Percentiles rank a stretch among this genome's conserved stretches.
phyloP scores from a whole-genome alignment of 108 stramenopile genomes.

The Skeletonema potamos region DNA sequence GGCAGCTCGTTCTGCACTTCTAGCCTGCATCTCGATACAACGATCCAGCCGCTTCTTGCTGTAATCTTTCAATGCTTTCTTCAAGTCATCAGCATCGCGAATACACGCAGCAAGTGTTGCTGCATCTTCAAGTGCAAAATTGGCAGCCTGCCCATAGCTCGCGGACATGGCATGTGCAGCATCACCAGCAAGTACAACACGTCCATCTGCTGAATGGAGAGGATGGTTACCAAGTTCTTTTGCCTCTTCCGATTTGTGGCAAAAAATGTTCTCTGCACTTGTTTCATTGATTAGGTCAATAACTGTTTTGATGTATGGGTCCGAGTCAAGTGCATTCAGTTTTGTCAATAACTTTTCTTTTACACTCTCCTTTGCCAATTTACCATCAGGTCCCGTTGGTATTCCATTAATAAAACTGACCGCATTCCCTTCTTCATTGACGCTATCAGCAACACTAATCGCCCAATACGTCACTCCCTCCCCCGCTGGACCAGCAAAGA shows the following conservation, averaged over 20 bases:
- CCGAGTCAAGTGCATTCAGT: neutral
- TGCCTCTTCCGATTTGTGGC: constrained; percentile 7
- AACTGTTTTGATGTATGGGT: neutral
- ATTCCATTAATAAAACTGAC: neutral
- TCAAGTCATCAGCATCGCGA: constrained; percentile 5
- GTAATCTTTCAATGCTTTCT: neutral
- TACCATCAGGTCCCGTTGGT: neutral
- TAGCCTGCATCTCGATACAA: constrained; percentile 9
- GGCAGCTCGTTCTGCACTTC: constrained; percentile 7
- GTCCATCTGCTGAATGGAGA: constrained; percentile 5
- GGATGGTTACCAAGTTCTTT: neutral
- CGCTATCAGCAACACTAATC: constrained; percentile 4
- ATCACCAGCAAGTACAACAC: constrained; percentile 11
- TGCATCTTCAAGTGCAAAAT: constrained; percentile 9
- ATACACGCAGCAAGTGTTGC: constrained; percentile 11
- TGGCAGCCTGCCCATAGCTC: constrained; percentile 14
- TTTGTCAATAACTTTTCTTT: constrained; percentile 4
- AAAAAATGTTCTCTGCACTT: neutral
- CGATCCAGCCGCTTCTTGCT: constrained; percentile 6
- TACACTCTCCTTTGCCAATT: neutral
- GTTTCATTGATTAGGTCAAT: constrained; percentile 1
- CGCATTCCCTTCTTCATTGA: neutral
- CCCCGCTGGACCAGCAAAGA: constrained; percentile 18
- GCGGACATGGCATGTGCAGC: constrained; percentile 4
- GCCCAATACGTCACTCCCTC: constrained; percentile 8